Conservation (phyloP, 2,329 filamentous ascomycete genomes). For the Claviceps fusiformis region DNA sequence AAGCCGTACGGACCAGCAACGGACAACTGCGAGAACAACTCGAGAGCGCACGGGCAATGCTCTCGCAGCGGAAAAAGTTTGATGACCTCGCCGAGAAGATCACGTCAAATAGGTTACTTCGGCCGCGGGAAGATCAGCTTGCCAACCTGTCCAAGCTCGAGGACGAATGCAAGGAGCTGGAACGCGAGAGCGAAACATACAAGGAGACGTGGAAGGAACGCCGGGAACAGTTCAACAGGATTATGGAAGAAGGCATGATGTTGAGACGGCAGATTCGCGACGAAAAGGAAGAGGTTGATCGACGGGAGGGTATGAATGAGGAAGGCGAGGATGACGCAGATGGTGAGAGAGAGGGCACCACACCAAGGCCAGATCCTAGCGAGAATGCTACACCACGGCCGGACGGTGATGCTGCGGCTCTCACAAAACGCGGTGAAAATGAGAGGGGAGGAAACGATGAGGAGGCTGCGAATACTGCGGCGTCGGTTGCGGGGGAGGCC, state of each 20-base stretch:
- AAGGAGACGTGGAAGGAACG: conserved; percentile 73
- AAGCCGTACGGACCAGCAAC: conserved; percentile 65
- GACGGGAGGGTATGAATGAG: conserved; percentile 68
- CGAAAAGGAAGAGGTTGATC: conserved; percentile 88
- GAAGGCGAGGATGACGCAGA: conserved; percentile 48
- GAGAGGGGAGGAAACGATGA: conserved; percentile 14
- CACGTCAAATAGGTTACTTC: conserved; percentile 63
- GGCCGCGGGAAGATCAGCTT: conserved; percentile 72
- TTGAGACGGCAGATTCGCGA: conserved; percentile 77
- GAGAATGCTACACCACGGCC: conserved; percentile 37
- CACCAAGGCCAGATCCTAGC: conserved; percentile 35
- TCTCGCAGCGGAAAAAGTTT: conserved; percentile 70
- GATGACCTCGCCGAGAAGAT: conserved; percentile 83
- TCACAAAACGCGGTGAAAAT: conserved; percentile 15
- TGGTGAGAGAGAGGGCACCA: conserved; percentile 30
- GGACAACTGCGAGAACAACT: conserved; percentile 58
- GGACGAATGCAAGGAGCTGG: conserved; percentile 76
- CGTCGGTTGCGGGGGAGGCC: conserved; percentile 12
- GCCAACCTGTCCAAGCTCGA: conserved; percentile 68
- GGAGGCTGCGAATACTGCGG: not conserved
- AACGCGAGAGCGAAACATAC: conserved; percentile 72
- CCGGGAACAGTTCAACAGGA: conserved; percentile 71
- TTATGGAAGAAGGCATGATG: conserved; percentile 83
- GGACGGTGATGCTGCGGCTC: conserved; percentile 22
- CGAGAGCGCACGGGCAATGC: conserved; percentile 59